Conservation (phyloP, 1,139 yeast species). For the Barnettozyma hawaiiensis region DNA sequence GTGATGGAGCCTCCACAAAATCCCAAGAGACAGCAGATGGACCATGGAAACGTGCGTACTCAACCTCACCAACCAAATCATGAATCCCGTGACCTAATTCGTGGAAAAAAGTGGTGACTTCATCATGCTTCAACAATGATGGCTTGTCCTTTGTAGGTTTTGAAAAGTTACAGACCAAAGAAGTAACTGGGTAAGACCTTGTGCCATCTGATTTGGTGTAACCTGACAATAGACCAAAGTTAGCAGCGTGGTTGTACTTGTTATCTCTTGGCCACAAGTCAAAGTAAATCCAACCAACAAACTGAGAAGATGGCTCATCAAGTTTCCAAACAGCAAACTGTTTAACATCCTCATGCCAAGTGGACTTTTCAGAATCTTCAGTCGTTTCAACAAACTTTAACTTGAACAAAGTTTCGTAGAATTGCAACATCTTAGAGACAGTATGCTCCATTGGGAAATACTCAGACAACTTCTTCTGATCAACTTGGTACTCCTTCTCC, state of each 20-base stretch:
- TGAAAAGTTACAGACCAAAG: conserved; percentile 80
- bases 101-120: conserved; percentile 82
- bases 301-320: conserved; percentile 46
- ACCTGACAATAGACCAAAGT: conserved; percentile 66
- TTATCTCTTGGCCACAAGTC: conserved; percentile 85
- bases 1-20: conserved; percentile 88
- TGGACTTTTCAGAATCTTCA: conserved; percentile 31
- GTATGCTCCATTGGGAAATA: conserved; percentile 73
- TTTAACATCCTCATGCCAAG: conserved; percentile 79
- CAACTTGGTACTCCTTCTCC: conserved; percentile 65
- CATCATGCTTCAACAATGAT: conserved; percentile 68
- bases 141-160: conserved; percentile 69
- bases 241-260: conserved; percentile 85
- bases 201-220: conserved; percentile 42
- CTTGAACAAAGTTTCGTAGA: conserved; percentile 64
- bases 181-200: conserved; percentile 64
- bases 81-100: conserved; percentile 90
- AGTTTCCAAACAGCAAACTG: conserved; percentile 70
- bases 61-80: conserved; percentile 62
- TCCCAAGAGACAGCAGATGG: conserved; percentile 70
- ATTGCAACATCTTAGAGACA: conserved; percentile 57
- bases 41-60: conserved; percentile 65
- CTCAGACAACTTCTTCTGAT: conserved; percentile 64
- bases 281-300: conserved; percentile 73
- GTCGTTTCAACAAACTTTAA: conserved; percentile 54